A percentile compares a stretch with the other conserved stretches of the same genome.
Conservation (phyloP, 257 asterid genomes). For the Primulina huaijiensis region DNA sequence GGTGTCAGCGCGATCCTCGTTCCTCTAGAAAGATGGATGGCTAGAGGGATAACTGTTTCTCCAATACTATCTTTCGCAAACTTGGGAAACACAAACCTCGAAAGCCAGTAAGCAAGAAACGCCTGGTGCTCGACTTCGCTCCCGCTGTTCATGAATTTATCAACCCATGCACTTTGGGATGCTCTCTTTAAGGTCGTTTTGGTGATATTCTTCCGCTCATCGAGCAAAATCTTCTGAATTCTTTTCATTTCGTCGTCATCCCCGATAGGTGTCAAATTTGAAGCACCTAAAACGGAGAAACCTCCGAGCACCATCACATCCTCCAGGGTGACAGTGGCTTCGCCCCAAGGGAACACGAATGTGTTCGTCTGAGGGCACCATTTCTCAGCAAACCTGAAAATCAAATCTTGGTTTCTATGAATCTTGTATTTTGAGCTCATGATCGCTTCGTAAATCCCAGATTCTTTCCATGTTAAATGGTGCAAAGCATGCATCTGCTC, state of each 20-base stretch:
- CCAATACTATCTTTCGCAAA: background rate
- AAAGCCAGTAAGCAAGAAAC: conserved; percentile 35
- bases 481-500: conserved; percentile 15
- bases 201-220: background rate
- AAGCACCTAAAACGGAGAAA: conserved; percentile 13
- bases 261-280: background rate
- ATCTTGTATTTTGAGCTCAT: background rate
- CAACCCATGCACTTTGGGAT: conserved; percentile 8
- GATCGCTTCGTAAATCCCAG: conserved; percentile 35
- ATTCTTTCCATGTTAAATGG: conserved; percentile 26
- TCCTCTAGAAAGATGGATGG: conserved; percentile 27
- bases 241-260: background rate
- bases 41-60: conserved; percentile 11
- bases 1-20: conserved; percentile 31
- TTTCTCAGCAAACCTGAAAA: conserved; percentile 14
- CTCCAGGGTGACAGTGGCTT: conserved; percentile 25
- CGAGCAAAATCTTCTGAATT: background rate
- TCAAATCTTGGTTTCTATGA: background rate
- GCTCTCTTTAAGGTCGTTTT: background rate
- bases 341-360: conserved; percentile 23
- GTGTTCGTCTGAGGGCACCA: conserved; percentile 21
- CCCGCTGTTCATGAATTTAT: conserved; percentile 24
- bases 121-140: conserved; percentile 35
- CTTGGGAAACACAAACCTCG: conserved; percentile 29
- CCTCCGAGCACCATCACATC: conserved; percentile 20